Evolutionary conservation across 306 rosid species (phyloP).

Genomic region (Luffa acutangula): DNA sequence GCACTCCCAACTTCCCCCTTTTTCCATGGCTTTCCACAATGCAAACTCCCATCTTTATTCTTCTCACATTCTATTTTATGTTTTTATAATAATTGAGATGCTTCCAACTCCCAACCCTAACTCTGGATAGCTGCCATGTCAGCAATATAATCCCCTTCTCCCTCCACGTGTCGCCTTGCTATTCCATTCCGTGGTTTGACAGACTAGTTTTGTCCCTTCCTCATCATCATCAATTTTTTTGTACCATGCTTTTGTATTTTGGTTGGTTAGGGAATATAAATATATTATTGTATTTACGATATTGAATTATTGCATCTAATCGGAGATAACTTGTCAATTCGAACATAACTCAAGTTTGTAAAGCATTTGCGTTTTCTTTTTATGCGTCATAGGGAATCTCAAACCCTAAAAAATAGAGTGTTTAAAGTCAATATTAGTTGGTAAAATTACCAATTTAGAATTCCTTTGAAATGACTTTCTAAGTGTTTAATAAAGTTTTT

Average conservation of each 20-base stretch:
- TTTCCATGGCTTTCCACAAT: background rate
- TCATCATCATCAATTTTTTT: constrained; percentile 15
- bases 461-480: too few species aligned
- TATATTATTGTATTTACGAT: background rate
- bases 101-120: background rate
- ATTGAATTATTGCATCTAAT: background rate
- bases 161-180: constrained; percentile 25
- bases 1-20: constrained; percentile 24
- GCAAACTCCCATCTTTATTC: constrained; percentile 15
- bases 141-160: constrained; percentile 21
- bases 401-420: too few species aligned
- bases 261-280: background rate
- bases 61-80: constrained; percentile 15
- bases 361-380: too few species aligned
- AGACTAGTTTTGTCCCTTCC: constrained; percentile 12
- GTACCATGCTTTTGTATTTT: background rate
- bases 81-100: background rate
- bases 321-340: too few species aligned
- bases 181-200: constrained; percentile 12
- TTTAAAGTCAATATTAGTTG: background rate
- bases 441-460: background rate
- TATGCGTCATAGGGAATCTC: too few species aligned
- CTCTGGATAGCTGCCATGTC: constrained; percentile 30
- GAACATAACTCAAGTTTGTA: too few species aligned
- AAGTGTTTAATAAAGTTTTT: too few species aligned